Evolutionary conservation across 1,284 basidiomycete species (phyloP).

Genomic region (Trametes hirsuta): DNA sequence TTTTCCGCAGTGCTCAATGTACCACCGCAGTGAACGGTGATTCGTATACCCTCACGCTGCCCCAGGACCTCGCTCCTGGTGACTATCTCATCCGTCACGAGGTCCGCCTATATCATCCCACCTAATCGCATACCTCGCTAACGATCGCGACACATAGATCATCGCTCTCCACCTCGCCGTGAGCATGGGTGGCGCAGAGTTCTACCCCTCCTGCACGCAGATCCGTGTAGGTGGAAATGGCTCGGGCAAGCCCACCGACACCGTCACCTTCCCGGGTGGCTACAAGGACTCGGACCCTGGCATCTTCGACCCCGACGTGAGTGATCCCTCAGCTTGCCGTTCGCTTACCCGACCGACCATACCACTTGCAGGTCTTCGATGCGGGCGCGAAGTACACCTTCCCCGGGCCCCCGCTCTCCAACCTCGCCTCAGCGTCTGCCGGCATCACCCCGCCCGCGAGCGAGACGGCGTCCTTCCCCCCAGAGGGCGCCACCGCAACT

Average conservation of each 20-base stretch:
- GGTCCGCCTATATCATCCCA: not conserved
- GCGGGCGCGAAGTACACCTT: slow-evolving; percentile 38
- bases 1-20: slow-evolving; percentile 37
- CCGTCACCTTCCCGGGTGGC: slow-evolving; percentile 65
- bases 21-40: slow-evolving; percentile 37
- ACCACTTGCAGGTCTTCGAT: slow-evolving; percentile 39
- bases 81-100: slow-evolving; percentile 76
- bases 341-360: not conserved
- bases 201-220: slow-evolving; percentile 74
- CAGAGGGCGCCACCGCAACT: slow-evolving; percentile 15
- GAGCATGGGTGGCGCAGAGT: slow-evolving; percentile 61
- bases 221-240: slow-evolving; percentile 58
- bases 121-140: not conserved
- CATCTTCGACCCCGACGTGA: slow-evolving; percentile 44
- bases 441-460: slow-evolving; percentile 22
- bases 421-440: slow-evolving; percentile 29
- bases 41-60: slow-evolving; percentile 55
- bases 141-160: slow-evolving; percentile 37
- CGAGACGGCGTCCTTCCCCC: slow-evolving; percentile 18
- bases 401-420: slow-evolving; percentile 42
- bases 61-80: slow-evolving; percentile 57
- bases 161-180: slow-evolving; percentile 69
- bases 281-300: slow-evolving; percentile 69
- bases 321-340: not conserved
- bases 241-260: slow-evolving; percentile 43